Evolutionary conservation across 495 filamentous ascomycete species (phyloP), one percentile per base, ranked within the genome.

Genomic region (Trichoderma orchidacearum): DNA sequence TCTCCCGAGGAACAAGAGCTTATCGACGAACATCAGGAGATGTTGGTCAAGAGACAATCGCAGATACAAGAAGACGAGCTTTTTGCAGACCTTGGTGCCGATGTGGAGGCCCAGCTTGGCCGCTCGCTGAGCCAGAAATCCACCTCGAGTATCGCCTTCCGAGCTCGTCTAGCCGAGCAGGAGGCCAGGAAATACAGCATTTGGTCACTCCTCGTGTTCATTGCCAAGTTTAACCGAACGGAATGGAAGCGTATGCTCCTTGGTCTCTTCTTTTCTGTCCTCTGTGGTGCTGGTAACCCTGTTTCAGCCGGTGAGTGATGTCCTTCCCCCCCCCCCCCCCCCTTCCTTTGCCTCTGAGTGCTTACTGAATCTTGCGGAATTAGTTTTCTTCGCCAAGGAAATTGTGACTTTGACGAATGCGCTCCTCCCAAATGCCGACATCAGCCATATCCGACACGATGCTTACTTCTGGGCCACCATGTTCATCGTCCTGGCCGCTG

Each of bases 401-500:
- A 91, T 98, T 68, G 80, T 75, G 21, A 61, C 32, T 11, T 65
- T 73, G n/a, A 67, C 67, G 5, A 61, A 70, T 4, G 68, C 68
- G 13, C 56, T 74, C 41, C 69, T 59, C 13, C 60, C 63, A 0
- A 34, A 74, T 94, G 65, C 55, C 3, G 72, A 66, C 31, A 71
- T 62, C 7, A 59, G 56, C 17, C 57, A 65, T 15, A 65, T 94
- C 31, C 76, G 84, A 51, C 74, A 77, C 2, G 82, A 87, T 45
- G 81, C 82, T 45, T 82, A 93, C 60, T 97, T 96, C 69, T 98
- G 93, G 92, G 82, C 80, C 32, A 66, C 84, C 57, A 96, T 98
- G 90, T 98, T 93, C 67, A 78, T 97, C 23, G 90, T 96, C 79
- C 79, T 96, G n/a, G 93, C 87, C 15, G 67, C 94, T 50, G 78